Percentiles rank a stretch among this genome's conserved stretches.
Evolutionary conservation across 345 rosid species (phyloP).

Genomic region (Clarkia xantiana): DNA sequence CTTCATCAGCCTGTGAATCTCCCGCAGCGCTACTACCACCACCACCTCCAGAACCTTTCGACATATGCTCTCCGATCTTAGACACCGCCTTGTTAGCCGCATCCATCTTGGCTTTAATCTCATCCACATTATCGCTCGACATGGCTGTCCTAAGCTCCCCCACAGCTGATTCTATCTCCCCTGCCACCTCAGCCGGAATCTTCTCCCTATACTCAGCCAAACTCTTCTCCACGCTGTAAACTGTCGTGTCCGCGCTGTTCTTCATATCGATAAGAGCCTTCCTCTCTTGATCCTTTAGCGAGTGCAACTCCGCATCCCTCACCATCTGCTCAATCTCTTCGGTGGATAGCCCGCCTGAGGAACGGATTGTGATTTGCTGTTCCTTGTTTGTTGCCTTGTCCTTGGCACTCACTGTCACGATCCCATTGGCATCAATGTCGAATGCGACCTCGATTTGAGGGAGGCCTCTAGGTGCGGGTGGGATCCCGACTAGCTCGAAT

Average conservation of each 20-base stretch:
- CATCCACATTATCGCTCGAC: slow-evolving; percentile 42
- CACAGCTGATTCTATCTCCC: slow-evolving; percentile 58
- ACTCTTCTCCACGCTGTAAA: slow-evolving; percentile 82
- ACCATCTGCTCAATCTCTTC: slow-evolving; percentile 82
- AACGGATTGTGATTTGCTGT: slow-evolving; percentile 74
- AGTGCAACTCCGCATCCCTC: slow-evolving; percentile 58
- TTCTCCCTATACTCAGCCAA: slow-evolving; percentile 64
- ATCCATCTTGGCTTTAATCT: slow-evolving; percentile 62
- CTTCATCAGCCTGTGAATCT: no score
- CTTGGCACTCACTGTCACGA: slow-evolving; percentile 77
- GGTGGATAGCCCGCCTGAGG: slow-evolving; percentile 73
- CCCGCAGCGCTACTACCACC: no score
- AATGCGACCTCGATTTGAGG: slow-evolving; percentile 81
- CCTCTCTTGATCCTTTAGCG: slow-evolving; percentile 63
- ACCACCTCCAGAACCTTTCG: slow-evolving; percentile 23
- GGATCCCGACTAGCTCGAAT: slow-evolving; percentile 68
- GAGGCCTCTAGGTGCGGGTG: slow-evolving; percentile 73
- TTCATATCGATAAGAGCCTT: slow-evolving; percentile 53
- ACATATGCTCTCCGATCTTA: slow-evolving; percentile 72
- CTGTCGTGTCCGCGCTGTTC: slow-evolving; percentile 62
- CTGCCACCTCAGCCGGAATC: slow-evolving; percentile 49
- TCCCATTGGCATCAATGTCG: slow-evolving; percentile 81
- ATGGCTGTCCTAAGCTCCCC: slow-evolving; percentile 43
- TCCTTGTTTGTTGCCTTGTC: slow-evolving; percentile 70
- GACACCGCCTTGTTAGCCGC: slow-evolving; percentile 72